Evolutionary conservation across 148 eudicot genomes (phyloP).

Genomic region (Nyssa sinensis): DNA sequence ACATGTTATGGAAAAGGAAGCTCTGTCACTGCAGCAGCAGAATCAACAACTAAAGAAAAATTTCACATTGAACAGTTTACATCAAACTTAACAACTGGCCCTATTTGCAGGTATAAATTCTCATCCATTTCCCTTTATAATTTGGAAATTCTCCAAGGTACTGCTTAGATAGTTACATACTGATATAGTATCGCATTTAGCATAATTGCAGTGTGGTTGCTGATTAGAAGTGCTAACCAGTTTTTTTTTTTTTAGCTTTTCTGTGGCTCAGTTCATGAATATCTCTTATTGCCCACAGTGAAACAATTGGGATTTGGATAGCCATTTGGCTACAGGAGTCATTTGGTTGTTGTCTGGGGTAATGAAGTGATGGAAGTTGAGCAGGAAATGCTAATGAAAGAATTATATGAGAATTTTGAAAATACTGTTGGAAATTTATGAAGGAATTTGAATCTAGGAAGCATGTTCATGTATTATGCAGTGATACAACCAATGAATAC

Average conservation of each 20-base stretch:
- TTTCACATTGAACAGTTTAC: slow-evolving; percentile 70
- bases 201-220: background rate
- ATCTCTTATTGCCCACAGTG: background rate
- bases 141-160: background rate
- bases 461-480: background rate
- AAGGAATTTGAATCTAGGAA: slow-evolving; percentile 1
- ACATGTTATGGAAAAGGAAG: slow-evolving; percentile 48
- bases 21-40: slow-evolving; percentile 48
- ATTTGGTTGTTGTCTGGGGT: background rate
- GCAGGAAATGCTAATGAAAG: background rate
- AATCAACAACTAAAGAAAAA: slow-evolving; percentile 42
- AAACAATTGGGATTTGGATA: background rate
- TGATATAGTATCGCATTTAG: background rate
- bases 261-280: slow-evolving; percentile 1
- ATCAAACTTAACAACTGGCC: slow-evolving; percentile 45
- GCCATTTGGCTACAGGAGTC: slow-evolving; percentile 1
- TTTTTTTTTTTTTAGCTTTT: background rate
- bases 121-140: background rate
- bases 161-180: background rate
- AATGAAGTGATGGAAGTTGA: background rate
- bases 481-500: background rate
- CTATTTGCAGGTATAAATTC: slow-evolving; percentile 55
- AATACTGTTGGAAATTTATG: too few species aligned
- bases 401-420: background rate
- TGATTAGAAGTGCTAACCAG: background rate